Evolutionary conservation across 805 yeast species (phyloP).

Genomic region (Suhomyces vadensis): DNA sequence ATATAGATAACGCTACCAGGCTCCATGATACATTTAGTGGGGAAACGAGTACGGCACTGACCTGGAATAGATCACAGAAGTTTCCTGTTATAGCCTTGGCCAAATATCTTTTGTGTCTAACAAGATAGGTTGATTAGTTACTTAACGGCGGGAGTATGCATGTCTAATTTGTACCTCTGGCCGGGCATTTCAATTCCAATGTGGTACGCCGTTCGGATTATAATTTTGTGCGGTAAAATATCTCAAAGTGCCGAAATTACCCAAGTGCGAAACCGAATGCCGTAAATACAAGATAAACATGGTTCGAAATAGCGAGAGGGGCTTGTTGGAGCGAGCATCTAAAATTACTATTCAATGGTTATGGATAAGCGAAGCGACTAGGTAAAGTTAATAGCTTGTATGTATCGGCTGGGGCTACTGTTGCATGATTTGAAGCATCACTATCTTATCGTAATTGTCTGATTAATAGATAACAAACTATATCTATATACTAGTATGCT

Average conservation of each 20-base stretch:
- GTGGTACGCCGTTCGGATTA: background rate
- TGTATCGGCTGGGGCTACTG: too few relatives aligned
- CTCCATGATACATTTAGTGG: too few relatives aligned
- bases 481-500: background rate
- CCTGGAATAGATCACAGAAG: background rate
- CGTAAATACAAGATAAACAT: too few relatives aligned
- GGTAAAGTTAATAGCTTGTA: too few relatives aligned
- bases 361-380: background rate
- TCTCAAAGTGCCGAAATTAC: background rate
- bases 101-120: too few relatives aligned
- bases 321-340: background rate
- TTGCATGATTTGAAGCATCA: background rate
- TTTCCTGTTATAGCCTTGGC: background rate
- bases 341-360: background rate
- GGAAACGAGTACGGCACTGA: too few relatives aligned
- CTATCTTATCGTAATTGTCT: background rate
- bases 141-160: background rate
- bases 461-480: background rate
- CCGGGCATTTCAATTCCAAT: background rate
- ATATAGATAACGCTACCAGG: too few relatives aligned
- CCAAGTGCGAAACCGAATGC: too few relatives aligned
- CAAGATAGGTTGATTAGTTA: too few relatives aligned
- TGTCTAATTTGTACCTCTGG: background rate
- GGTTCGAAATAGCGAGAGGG: background rate
- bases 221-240: background rate